Percentiles rank a stretch among this genome's conserved stretches.
Conservation (phyloP, 192 early-diverging fungal species). For the Diversispora epigaea region DNA sequence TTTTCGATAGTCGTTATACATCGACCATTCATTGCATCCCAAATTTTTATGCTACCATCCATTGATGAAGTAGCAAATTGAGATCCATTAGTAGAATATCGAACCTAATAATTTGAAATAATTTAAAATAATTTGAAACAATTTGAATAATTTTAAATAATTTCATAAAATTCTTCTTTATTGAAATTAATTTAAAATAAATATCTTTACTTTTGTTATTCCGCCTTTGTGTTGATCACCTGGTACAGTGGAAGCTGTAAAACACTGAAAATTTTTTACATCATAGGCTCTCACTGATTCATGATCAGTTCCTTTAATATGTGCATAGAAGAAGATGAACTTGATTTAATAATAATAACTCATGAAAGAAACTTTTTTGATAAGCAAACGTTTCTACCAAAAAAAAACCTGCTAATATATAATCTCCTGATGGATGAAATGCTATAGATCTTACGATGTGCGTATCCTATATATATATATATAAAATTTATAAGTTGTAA, state of each 20-base stretch:
- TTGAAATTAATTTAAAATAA: not conserved
- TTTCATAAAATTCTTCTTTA: conserved; percentile 3
- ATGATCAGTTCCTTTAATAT: conserved; percentile 64
- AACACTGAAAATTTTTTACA: conserved; percentile 83
- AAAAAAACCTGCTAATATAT: conserved; percentile 61
- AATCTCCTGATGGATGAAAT: conserved; percentile 95
- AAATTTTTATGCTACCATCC: conserved; percentile 86
- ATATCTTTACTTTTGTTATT: conserved; percentile 44
- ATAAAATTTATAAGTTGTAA: not conserved
- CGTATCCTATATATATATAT: conserved; percentile 56
- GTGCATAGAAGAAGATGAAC: not conserved
- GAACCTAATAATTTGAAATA: conserved; percentile 51
- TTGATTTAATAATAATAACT: not conserved
- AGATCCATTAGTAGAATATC: conserved; percentile 64
- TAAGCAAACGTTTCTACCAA: not conserved
- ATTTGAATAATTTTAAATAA: too few relatives aligned
- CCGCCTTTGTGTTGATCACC: conserved; percentile 48
- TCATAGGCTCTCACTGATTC: conserved; percentile 81
- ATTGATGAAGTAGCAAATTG: conserved; percentile 74
- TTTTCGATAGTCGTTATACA: conserved; percentile 72
- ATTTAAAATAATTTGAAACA: conserved; percentile 29
- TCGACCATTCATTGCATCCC: conserved; percentile 76
- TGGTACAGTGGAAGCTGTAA: conserved; percentile 55
- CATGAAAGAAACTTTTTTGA: too few relatives aligned
- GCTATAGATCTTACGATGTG: conserved; percentile 74